Evolutionary conservation across 331 rosid genomes (phyloP).

Genomic region (Telfairia occidentalis): DNA sequence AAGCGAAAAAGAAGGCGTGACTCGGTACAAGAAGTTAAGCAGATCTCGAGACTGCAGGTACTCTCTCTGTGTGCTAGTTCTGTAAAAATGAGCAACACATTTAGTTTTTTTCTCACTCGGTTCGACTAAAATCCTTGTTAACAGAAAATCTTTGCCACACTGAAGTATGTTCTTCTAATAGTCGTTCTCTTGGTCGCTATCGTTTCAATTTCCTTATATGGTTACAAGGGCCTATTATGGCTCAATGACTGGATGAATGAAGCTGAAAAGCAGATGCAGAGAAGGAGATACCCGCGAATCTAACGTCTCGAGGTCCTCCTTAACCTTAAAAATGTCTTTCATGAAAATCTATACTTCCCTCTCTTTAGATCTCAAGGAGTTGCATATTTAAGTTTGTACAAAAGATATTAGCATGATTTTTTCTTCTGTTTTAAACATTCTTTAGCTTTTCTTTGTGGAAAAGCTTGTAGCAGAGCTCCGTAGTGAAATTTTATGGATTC

Average conservation of each 20-base stretch:
- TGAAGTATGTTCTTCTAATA: slow-evolving; percentile 44
- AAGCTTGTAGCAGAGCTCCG: slow-evolving; percentile 5
- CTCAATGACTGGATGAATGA: slow-evolving; percentile 89
- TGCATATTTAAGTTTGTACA: not conserved
- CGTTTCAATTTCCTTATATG: slow-evolving; percentile 34
- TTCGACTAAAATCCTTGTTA: slow-evolving; percentile 1
- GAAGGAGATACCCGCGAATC: slow-evolving; percentile 30
- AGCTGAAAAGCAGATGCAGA: slow-evolving; percentile 52
- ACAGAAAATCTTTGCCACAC: slow-evolving; percentile 45
- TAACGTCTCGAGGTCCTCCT: not conserved
- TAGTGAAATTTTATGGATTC: not conserved
- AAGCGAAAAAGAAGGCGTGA: slow-evolving; percentile 59
- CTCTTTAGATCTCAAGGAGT: not conserved
- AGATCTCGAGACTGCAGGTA: slow-evolving; percentile 62
- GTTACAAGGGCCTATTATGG: slow-evolving; percentile 57
- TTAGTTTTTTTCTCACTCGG: not conserved
- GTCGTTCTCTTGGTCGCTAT: slow-evolving; percentile 28
- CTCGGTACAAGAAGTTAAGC: slow-evolving; percentile 31
- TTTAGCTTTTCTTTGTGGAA: slow-evolving; percentile 6
- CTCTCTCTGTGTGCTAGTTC: not conserved
- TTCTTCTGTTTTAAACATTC: not conserved
- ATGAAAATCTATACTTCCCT: not conserved
- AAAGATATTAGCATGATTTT: not conserved
- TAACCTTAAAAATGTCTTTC: not conserved
- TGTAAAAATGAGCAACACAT: not conserved